These are phyloP conservation scores for Rhizopogon rudus DNA, from an alignment of 768 basidiomycete genomes.

Conservation along the genomic window DNA sequence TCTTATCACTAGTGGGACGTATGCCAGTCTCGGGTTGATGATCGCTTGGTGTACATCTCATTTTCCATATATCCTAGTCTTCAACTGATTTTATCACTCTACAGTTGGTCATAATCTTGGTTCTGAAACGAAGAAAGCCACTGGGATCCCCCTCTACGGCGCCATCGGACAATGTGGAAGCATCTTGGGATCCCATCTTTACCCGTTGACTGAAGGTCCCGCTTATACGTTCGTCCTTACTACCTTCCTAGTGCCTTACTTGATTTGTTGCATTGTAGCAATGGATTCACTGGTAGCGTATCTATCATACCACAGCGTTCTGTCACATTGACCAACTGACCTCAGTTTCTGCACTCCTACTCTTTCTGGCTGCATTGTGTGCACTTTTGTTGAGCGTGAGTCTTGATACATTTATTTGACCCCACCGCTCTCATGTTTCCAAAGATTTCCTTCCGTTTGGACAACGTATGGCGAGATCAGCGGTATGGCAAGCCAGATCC, in stretches of 20 bases:
- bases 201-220: slow-evolving; percentile 36
- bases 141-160: slow-evolving; percentile 37
- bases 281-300: not conserved
- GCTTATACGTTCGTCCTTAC: slow-evolving; percentile 27
- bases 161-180: slow-evolving; percentile 39
- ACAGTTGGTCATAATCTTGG: slow-evolving; percentile 39
- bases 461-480: slow-evolving; percentile 53
- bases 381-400: slow-evolving; percentile 1
- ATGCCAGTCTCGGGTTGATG: slow-evolving; percentile 38
- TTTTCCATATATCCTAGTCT: not conserved
- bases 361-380: not conserved
- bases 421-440: not conserved
- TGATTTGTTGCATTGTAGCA: not conserved
- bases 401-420: no score
- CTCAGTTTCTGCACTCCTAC: not conserved
- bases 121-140: slow-evolving; percentile 41
- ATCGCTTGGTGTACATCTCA: slow-evolving; percentile 41
- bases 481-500: slow-evolving; percentile 45
- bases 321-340: not conserved
- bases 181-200: slow-evolving; percentile 37
- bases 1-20: slow-evolving; percentile 40
- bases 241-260: not conserved
- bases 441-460: slow-evolving; percentile 58
- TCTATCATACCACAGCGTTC: not conserved
- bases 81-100: not conserved